Conservation (phyloP, 306 rosid genomes). For the Cucumis melo region DNA sequence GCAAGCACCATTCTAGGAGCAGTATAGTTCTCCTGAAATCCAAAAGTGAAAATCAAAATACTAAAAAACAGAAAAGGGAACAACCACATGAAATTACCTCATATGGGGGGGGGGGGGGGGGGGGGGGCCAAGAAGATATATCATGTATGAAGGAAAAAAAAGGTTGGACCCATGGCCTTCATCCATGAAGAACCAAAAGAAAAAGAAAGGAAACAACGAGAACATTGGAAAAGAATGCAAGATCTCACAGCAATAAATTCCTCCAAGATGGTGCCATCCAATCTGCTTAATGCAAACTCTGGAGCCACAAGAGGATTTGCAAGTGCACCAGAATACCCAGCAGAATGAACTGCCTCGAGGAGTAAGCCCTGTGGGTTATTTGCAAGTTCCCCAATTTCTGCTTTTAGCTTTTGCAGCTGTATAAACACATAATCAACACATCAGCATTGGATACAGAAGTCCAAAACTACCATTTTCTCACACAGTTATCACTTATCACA, state of each 20-base stretch:
- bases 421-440: slow-evolving; percentile 11
- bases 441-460: not conserved
- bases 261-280: slow-evolving; percentile 58
- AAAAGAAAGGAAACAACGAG: not conserved
- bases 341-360: slow-evolving; percentile 88
- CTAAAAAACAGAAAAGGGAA: not conserved
- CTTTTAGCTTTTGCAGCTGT: slow-evolving; percentile 65
- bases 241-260: slow-evolving; percentile 72
- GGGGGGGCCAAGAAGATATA: not conserved
- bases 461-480: not conserved
- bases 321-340: slow-evolving; percentile 87
- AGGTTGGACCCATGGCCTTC: not conserved
- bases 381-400: slow-evolving; percentile 65
- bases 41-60: slow-evolving; percentile 1
- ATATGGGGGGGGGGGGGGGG: too few species aligned
- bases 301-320: slow-evolving; percentile 91
- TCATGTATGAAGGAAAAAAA: not conserved
- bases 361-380: slow-evolving; percentile 91
- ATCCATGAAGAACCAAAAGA: not conserved
- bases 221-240: slow-evolving; percentile 10
- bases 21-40: slow-evolving; percentile 80
- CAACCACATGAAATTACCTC: not conserved
- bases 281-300: slow-evolving; percentile 49
- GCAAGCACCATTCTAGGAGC: slow-evolving; percentile 96
- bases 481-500: not conserved